These are phyloP conservation scores for Hordeum marinum DNA, from an alignment of 176 grass and related monocot genomes.

Conservation along the genomic window DNA sequence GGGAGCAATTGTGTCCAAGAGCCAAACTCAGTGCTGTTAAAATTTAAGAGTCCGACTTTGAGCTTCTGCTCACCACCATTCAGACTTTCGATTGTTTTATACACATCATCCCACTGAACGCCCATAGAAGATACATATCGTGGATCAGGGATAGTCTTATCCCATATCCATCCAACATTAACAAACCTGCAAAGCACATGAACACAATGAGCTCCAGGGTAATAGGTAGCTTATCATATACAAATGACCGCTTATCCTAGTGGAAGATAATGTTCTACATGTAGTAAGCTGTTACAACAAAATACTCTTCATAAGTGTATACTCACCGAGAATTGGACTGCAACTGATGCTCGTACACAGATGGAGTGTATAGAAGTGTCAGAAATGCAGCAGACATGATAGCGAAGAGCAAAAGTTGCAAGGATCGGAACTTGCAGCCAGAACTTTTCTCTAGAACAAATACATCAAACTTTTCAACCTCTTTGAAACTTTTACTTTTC, in stretches of 20 bases:
- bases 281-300: background rate
- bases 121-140: constrained; percentile 57
- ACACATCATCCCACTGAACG: constrained; percentile 64
- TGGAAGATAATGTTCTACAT: background rate
- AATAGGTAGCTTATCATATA: constrained; percentile 2
- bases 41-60: constrained; percentile 74
- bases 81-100: constrained; percentile 39
- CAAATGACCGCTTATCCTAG: background rate
- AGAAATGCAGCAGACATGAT: constrained; percentile 79
- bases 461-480: constrained; percentile 72
- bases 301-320: background rate
- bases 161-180: constrained; percentile 81
- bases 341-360: constrained; percentile 58
- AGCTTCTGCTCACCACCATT: constrained; percentile 38
- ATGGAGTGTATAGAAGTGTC: constrained; percentile 72
- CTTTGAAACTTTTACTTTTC: constrained; percentile 77
- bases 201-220: constrained; percentile 1
- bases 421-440: constrained; percentile 70
- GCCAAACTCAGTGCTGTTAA: constrained; percentile 65
- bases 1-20: constrained; percentile 66
- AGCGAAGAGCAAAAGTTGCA: constrained; percentile 71
- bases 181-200: constrained; percentile 61
- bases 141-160: constrained; percentile 58
- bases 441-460: constrained; percentile 61
- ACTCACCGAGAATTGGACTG: constrained; percentile 65